Evolutionary conservation across 192 early-diverging fungal species (phyloP), one percentile per base, ranked within the genome.

Genomic region (Geranomyces variabilis): DNA sequence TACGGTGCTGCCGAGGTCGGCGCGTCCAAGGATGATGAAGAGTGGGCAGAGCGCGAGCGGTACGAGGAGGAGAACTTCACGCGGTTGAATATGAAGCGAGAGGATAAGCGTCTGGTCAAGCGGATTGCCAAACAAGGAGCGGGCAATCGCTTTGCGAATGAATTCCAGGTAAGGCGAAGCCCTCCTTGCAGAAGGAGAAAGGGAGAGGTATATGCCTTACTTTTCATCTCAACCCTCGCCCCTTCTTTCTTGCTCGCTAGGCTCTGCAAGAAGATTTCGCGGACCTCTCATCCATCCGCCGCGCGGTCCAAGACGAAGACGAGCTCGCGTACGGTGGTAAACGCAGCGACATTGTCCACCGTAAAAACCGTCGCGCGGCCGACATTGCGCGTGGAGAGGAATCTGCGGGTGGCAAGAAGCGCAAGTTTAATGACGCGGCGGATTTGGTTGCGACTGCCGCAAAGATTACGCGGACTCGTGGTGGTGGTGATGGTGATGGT

Each of bases 11-110:
- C 59, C n/a, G 78, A 87, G 1, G 88, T 87, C 30, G 86, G 82
- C 12, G 81, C 86, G 53, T 80, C 79, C 36, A 81, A 77, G 22
- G 73, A 79, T 69, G 75, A 88, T 58, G 87, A 92, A 33, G 65
- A 84, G 61, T 81, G 86, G 17, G 79, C 80, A 12, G 91, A 95
- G 69, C 83, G 88, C 36, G 78, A 85, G 57, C 69, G 81, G 24
- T 95, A 91, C 73, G 95, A 97, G 75, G 95, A 97, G 70, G 90
- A 93, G 22, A 94, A 95, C 79, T 94, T 94, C 78, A 86, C 88
- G 34, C 87, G 95, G 58, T 75, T 94, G 48, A 78, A 80, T 47
- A 48, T 93, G 56, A 87, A 84, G 47, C 86, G 87, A 61, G 90
- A 93, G 76, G 93, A 97, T 49, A 84, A 90, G 81, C 83, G 86